phyloP scores from a whole-genome alignment of 108 stramenopile species.

The Bacterosira constricta region DNA sequence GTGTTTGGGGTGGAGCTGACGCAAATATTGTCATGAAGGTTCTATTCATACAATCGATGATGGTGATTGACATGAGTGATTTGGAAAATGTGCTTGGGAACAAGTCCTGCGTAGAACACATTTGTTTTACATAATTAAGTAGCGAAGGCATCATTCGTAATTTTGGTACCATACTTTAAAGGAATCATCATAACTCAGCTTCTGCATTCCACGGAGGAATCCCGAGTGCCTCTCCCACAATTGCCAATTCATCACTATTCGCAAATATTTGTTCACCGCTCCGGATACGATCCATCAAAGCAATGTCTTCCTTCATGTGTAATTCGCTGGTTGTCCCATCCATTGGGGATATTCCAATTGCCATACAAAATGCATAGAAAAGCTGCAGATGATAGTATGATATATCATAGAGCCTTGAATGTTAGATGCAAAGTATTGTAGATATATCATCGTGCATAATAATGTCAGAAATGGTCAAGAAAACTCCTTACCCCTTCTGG shows the following conservation, averaged over 20 bases:
- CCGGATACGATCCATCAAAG: slow-evolving; percentile 33
- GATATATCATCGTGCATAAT: neutral
- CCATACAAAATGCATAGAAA: slow-evolving; percentile 55
- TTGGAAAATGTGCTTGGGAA: too few species aligned
- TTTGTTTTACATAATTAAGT: too few species aligned
- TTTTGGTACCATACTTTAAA: too few species aligned
- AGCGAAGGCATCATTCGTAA: too few species aligned
- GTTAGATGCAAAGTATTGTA: too few species aligned
- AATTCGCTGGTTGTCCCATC: slow-evolving; percentile 41
- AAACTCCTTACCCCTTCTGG: slow-evolving; percentile 39
- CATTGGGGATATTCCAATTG: slow-evolving; percentile 49
- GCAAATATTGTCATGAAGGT: too few species aligned
- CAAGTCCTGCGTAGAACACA: too few species aligned
- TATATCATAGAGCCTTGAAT: too few species aligned
- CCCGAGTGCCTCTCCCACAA: slow-evolving; percentile 37
- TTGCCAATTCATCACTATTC: slow-evolving; percentile 20
- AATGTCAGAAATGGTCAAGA: neutral
- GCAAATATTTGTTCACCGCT: slow-evolving; percentile 39
- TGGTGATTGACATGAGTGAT: too few species aligned
- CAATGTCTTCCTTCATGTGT: slow-evolving; percentile 52
- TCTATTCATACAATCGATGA: too few species aligned
- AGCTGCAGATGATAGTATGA: slow-evolving; percentile 12
- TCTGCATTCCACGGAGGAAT: slow-evolving; percentile 19
- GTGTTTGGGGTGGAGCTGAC: too few species aligned
- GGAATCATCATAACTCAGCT: slow-evolving; percentile 5